phyloP scores from a whole-genome alignment of 352 stramenopile genomes.

The Pythium rishiriense region DNA sequence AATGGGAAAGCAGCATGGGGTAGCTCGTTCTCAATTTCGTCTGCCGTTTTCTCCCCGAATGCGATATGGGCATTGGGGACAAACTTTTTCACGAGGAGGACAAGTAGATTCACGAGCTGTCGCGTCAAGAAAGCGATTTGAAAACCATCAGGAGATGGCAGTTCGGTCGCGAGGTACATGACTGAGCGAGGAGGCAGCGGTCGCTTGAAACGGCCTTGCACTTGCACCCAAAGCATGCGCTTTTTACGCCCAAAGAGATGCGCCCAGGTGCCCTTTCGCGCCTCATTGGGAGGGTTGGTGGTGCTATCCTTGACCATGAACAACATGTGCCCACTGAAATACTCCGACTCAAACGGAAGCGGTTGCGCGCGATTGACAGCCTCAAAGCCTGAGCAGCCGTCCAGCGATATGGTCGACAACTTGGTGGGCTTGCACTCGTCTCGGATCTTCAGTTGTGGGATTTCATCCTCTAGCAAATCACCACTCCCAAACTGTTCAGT shows the following conservation, averaged over 20 bases:
- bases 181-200: conserved; percentile 28
- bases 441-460: conserved; percentile 36
- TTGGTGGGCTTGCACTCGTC: conserved; percentile 30
- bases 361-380: conserved; percentile 37
- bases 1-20: conserved; percentile 55
- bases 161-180: conserved; percentile 53
- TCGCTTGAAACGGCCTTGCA: conserved; percentile 65
- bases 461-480: conserved; percentile 10
- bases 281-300: background rate
- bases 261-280: conserved; percentile 23
- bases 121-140: conserved; percentile 37
- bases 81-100: conserved; percentile 40
- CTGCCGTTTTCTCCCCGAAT: conserved; percentile 27
- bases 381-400: background rate
- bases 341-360: conserved; percentile 50
- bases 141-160: conserved; percentile 31
- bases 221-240: conserved; percentile 49
- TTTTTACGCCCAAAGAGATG: conserved; percentile 41
- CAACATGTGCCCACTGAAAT: conserved; percentile 40
- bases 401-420: background rate
- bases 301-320: conserved; percentile 37
- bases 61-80: conserved; percentile 39
- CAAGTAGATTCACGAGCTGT: conserved; percentile 38
- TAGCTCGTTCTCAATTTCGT: conserved; percentile 29
- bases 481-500: conserved; percentile 10